Evolutionary conservation across 179 eudicot species (phyloP), one percentile per base, ranked within the genome.

Genomic region (Pouteria campechiana): DNA sequence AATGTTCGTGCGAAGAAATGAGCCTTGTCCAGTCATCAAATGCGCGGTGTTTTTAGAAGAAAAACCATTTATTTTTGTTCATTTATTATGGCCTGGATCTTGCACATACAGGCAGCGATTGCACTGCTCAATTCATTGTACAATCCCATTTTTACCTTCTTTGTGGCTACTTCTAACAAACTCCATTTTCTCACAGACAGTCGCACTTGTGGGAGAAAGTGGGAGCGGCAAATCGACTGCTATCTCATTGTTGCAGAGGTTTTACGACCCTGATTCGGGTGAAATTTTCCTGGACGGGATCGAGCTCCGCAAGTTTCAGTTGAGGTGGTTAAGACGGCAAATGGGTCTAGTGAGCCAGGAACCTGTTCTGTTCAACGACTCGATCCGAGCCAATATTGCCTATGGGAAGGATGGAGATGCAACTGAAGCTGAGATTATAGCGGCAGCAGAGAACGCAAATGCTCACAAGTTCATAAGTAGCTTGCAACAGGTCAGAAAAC

Each of bases 311-410:
- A 68, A 25, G 37, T 23, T 73, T 47, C 72, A 73, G 24, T 17
- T 73, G 48, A 73, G 61, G 39, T 73, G 79, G 79, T 39, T 73
- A 41, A 68, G 79, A 62, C 68, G 48, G 44, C 79, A 73, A 35
- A 73, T 73, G 75, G 79, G 79, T 6, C 67, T 73, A 0, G 79
- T 73, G 19, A 65, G 79, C 50, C 79, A 73, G 51, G 79, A 73
- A 44, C 79, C 79, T 2, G 58, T 58, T 17, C 40, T 73, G 51
- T 73, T 73, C 17, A 73, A 73, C 22, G 69, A 73, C 45, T 68
- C 75, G 0, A 61, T 73, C 19, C 60, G 64, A 15, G 67, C 72
- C 12, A 73, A 73, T 52, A 73, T 73, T 25, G 72, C 79, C 0
- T 73, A 73, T 36, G 79, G 79, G 15, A 73, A 73, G 35, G 79